phyloP scores from a whole-genome alignment of 169 alveolate genomes.

The Plasmodium vinckei region DNA sequence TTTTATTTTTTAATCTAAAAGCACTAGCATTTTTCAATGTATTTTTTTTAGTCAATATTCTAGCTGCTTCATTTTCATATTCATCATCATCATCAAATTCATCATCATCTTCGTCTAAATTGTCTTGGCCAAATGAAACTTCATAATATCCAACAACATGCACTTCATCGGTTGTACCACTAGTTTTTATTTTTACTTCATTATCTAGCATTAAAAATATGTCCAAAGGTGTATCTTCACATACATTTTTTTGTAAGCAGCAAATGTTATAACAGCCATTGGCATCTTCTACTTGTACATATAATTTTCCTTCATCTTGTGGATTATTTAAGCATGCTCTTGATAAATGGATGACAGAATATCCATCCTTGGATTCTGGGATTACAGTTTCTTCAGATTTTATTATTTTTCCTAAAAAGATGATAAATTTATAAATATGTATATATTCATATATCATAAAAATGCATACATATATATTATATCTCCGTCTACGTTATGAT shows the following conservation, averaged over 20 bases:
- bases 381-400: constrained; percentile 79
- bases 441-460: background rate
- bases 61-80: constrained; percentile 85
- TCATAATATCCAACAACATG: constrained; percentile 92
- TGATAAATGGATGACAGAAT: constrained; percentile 86
- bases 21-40: constrained; percentile 62
- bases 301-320: constrained; percentile 87
- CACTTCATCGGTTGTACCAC: constrained; percentile 92
- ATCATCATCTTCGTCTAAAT: constrained; percentile 85
- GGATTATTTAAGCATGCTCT: constrained; percentile 92
- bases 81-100: constrained; percentile 85
- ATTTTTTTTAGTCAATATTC: constrained; percentile 79
- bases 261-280: constrained; percentile 87
- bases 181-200: constrained; percentile 85
- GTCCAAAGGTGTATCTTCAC: constrained; percentile 89
- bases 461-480: background rate
- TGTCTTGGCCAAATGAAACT: constrained; percentile 91
- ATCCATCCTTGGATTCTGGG: constrained; percentile 80
- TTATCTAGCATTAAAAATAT: constrained; percentile 89
- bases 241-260: constrained; percentile 90
- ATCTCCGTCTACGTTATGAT: too few relatives aligned
- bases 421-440: background rate
- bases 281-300: constrained; percentile 90
- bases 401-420: constrained; percentile 73
- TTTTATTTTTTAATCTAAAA: constrained; percentile 32